A percentile compares a stretch with the other conserved stretches of the same genome.
These are phyloP conservation scores for Botryosphaeria dothidea DNA, from an alignment of 2,329 filamentous ascomycete genomes.

Conservation along the genomic window DNA sequence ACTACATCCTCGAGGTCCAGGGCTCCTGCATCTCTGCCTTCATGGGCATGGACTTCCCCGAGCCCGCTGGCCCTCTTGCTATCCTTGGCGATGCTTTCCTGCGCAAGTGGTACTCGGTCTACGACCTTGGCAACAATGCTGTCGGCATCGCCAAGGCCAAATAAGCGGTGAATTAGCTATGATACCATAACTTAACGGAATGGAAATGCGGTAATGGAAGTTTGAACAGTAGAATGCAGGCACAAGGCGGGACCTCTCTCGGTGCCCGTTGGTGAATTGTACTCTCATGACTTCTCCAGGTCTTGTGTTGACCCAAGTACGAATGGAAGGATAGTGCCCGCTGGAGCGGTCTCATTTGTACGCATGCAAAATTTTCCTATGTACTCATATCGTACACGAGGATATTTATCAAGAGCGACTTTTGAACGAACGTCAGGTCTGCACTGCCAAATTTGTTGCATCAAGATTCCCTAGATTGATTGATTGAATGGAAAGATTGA, in stretches of 20 bases:
- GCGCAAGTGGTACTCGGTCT: conserved; percentile 91
- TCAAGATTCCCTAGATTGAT: not conserved
- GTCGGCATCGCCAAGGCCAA: conserved; percentile 89
- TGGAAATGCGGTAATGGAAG: not conserved
- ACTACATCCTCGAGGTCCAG: conserved; percentile 95
- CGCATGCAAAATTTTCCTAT: not conserved
- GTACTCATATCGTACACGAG: not conserved
- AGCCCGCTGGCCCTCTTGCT: conserved; percentile 84
- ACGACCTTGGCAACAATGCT: conserved; percentile 85
- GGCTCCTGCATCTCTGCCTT: conserved; percentile 97
- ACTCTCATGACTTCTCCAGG: not conserved
- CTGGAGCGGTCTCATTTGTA: not conserved
- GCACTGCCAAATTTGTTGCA: not conserved
- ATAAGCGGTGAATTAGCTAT: conserved; percentile 38
- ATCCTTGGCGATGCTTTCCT: conserved; percentile 87
- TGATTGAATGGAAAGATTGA: not conserved
- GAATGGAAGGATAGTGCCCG: not conserved
- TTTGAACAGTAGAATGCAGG: not conserved
- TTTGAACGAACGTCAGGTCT: not conserved
- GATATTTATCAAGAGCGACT: not conserved
- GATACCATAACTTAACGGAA: not conserved
- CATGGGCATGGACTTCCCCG: conserved; percentile 87
- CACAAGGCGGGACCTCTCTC: not conserved
- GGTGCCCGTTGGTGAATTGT: not conserved
- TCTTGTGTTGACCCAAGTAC: not conserved